These are phyloP conservation scores for Aspergillus sclerotiicarbonarius DNA, from an alignment of 495 filamentous ascomycete species.

Conservation along the genomic window DNA sequence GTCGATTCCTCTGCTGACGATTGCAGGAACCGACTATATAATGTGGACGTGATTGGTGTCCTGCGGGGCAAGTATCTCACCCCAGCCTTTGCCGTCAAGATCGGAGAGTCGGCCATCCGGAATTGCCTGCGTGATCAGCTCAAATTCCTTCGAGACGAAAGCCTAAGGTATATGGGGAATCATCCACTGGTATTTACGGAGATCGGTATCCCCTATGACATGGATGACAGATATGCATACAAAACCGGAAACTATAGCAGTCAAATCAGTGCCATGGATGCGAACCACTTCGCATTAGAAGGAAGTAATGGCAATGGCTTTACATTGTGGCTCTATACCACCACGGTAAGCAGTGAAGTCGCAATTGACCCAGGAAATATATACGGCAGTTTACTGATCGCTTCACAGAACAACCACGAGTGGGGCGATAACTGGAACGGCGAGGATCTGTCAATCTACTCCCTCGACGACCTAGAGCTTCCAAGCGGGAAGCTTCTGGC, in stretches of 20 bases:
- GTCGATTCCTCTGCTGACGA: conserved; percentile 8
- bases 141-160: conserved; percentile 82
- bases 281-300: conserved; percentile 91
- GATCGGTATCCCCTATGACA: conserved; percentile 97
- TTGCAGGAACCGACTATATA: conserved; percentile 82
- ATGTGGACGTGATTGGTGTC: conserved; percentile 91
- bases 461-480: conserved; percentile 72
- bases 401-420: conserved; percentile 70
- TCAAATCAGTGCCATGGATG: conserved; percentile 92
- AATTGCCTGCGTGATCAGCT: conserved; percentile 93
- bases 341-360: conserved; percentile 50
- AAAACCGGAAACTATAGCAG: conserved; percentile 95
- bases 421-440: conserved; percentile 97
- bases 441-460: conserved; percentile 91
- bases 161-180: conserved; percentile 82
- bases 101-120: conserved; percentile 92
- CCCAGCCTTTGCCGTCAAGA: conserved; percentile 84
- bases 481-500: conserved; percentile 34
- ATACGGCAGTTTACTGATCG: conserved; percentile 1
- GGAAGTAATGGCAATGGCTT: conserved; percentile 77
- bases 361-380: not conserved
- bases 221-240: conserved; percentile 95
- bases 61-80: conserved; percentile 83
- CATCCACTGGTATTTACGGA: conserved; percentile 92
- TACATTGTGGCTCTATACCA: conserved; percentile 84